Evolutionary conservation across 495 filamentous ascomycete genomes (phyloP).

Genomic region (Xylaria acuta): DNA sequence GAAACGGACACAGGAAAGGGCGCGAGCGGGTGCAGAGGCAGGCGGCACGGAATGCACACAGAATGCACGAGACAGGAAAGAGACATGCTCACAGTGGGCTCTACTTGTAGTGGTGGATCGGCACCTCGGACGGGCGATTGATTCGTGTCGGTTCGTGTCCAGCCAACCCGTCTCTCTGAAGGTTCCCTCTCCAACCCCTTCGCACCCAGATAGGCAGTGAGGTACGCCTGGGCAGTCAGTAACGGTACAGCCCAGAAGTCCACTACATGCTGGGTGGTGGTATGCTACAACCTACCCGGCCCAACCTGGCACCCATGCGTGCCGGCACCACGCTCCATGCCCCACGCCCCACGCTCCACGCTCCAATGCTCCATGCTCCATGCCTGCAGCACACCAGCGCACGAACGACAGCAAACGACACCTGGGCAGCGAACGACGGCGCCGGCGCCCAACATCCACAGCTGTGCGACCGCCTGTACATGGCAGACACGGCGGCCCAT

Average conservation of each 20-base stretch:
- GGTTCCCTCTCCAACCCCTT: neutral
- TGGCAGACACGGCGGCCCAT: neutral
- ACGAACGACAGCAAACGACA: conserved; percentile 26
- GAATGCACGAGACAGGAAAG: conserved; percentile 14
- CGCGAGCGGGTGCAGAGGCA: neutral
- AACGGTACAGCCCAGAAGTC: neutral
- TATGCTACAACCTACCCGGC: conserved; percentile 1
- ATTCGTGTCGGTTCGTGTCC: neutral
- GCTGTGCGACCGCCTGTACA: neutral
- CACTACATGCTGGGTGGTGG: neutral
- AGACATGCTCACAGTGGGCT: neutral
- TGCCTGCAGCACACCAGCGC: conserved; percentile 25
- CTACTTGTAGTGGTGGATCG: conserved; percentile 10
- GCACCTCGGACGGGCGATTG: neutral
- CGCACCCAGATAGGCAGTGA: neutral
- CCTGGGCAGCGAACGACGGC: conserved; percentile 16
- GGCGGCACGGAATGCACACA: conserved; percentile 2
- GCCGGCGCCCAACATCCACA: conserved; percentile 21
- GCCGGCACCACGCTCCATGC: neutral
- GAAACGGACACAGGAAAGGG: neutral
- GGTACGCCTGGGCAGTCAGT: too few species aligned
- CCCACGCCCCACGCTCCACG: neutral
- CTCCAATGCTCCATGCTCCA: neutral
- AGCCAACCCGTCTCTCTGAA: neutral
- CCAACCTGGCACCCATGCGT: conserved; percentile 9